Conservation (phyloP, 1,284 basidiomycete species). For the Marasmius tenuissimus region DNA sequence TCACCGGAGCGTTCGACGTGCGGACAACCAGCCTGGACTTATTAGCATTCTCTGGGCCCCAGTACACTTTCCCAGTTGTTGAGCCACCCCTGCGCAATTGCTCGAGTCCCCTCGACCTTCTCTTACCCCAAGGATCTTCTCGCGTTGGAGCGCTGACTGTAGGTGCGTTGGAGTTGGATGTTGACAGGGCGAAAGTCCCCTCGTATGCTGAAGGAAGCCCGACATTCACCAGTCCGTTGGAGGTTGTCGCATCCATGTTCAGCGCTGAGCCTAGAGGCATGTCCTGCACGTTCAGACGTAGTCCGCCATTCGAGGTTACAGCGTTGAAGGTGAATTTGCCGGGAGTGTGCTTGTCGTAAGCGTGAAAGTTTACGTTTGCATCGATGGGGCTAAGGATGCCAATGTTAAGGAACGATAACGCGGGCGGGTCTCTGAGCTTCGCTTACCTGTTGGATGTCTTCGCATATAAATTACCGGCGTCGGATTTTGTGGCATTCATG, state of each 20-base stretch:
- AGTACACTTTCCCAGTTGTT: conserved; percentile 4
- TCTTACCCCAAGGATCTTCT: conserved; percentile 9
- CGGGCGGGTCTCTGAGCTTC: background rate
- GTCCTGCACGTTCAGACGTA: conserved; percentile 5
- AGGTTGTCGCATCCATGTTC: conserved; percentile 2
- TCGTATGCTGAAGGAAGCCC: conserved; percentile 13
- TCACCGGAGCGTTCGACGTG: conserved; percentile 2
- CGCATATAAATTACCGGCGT: conserved; percentile 5
- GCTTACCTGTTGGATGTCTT: conserved; percentile 19
- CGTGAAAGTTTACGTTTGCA: background rate
- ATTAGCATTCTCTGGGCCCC: conserved; percentile 7
- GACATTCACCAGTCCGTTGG: conserved; percentile 10
- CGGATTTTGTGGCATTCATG: conserved; percentile 8
- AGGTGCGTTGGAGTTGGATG: background rate
- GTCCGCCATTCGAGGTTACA: conserved; percentile 5
- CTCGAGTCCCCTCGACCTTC: background rate
- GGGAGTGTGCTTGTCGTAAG: background rate
- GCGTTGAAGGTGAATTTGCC: background rate
- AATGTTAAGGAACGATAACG: background rate
- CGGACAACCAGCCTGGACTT: background rate
- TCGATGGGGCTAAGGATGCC: background rate
- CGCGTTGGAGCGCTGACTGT: background rate
- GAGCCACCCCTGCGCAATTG: background rate
- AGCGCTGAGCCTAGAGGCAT: conserved; percentile 7
- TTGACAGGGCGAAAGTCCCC: conserved; percentile 8